These are phyloP conservation scores for Paraphoma sp. DNA, from an alignment of 2,329 filamentous ascomycete genomes.

Conservation along the genomic window DNA sequence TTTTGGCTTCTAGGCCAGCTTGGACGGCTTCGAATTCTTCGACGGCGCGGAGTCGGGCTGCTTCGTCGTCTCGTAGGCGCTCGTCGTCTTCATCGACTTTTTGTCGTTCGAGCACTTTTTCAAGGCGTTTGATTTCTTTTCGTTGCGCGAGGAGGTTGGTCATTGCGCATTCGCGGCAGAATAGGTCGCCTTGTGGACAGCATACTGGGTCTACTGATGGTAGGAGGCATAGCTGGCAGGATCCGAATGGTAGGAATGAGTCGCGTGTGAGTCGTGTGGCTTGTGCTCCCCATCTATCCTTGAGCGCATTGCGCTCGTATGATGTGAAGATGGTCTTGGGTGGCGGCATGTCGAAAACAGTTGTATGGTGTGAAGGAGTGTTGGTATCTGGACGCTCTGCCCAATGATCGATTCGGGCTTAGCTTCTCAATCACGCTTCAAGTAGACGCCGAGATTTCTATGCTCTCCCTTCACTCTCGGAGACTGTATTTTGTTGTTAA, in stretches of 20 bases:
- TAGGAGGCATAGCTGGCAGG: slow-evolving; percentile 85
- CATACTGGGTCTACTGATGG: slow-evolving; percentile 82
- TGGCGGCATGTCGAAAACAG: slow-evolving; percentile 28
- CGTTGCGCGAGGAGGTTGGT: slow-evolving; percentile 89
- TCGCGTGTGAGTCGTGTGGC: slow-evolving; percentile 87
- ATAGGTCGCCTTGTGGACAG: slow-evolving; percentile 80
- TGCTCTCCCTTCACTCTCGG: too few species aligned
- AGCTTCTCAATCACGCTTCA: not conserved
- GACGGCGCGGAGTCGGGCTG: slow-evolving; percentile 73
- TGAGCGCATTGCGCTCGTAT: slow-evolving; percentile 84
- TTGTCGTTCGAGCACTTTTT: slow-evolving; percentile 68
- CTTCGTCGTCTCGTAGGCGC: slow-evolving; percentile 67
- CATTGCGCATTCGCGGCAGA: slow-evolving; percentile 93
- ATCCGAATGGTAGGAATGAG: slow-evolving; percentile 89
- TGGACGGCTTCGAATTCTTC: slow-evolving; percentile 86
- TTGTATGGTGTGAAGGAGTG: too few species aligned
- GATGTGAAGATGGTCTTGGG: slow-evolving; percentile 78
- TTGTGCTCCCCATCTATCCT: slow-evolving; percentile 80
- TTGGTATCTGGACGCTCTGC: too few species aligned
- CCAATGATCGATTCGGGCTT: not conserved
- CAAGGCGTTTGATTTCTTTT: slow-evolving; percentile 85
- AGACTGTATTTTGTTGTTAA: too few species aligned
- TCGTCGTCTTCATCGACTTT: slow-evolving; percentile 68
- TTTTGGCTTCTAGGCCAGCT: slow-evolving; percentile 62
- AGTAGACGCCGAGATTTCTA: not conserved